Base-by-base conservation (phyloP, 2,329 filamentous ascomycete species). In the Aspergillus pseudoviridinutans region DNA sequence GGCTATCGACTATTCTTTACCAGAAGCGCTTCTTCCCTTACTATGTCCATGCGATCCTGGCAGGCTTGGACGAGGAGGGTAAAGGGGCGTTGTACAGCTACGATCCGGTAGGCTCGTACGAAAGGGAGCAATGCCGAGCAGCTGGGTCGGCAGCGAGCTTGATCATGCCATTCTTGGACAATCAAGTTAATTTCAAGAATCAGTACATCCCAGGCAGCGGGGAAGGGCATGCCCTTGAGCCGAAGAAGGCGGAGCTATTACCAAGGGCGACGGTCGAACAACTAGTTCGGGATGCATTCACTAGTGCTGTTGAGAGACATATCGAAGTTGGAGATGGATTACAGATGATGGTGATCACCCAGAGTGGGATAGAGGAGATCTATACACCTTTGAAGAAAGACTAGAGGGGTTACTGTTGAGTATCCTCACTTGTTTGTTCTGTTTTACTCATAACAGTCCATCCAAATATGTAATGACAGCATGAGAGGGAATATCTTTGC, bases 181-280 rank as follows among this genome's bases (percentile, higher is more conserved):
- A 99, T 76, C 95, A 99, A 79, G 94, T 99, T 81, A 97, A 97
- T 80, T 93, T 93, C 83, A 99, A 97, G 85, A 99, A 99, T 76
- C 93, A 97, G 81, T 96, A 96, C 74, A 83, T 94, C 56, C 92
- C 93, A 10, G 90, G 88, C 50, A 93, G 90, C 68, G 92, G 91
- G 57, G 84, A 85, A 59, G 93, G 93, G 47, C 90, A 96, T 76
- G 88, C 87, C 54, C 79, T 97, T 68, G 84, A 88, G 66, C 82
- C 84, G 59, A 75, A 73, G 60, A 73, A 73, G 60, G 74, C 82
- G 27, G 81, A 87, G 69, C 89, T 90, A 53, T 79, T 97, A 70
- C 82, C 87, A 28, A 82, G 85, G 70, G 78, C 83, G 55, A 86
- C 89, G 59, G 93, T 96, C 28, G 89, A 96, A 79, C 85, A 89